These are phyloP conservation scores for Delonix regia DNA, from an alignment of 306 rosid species.

Conservation along the genomic window DNA sequence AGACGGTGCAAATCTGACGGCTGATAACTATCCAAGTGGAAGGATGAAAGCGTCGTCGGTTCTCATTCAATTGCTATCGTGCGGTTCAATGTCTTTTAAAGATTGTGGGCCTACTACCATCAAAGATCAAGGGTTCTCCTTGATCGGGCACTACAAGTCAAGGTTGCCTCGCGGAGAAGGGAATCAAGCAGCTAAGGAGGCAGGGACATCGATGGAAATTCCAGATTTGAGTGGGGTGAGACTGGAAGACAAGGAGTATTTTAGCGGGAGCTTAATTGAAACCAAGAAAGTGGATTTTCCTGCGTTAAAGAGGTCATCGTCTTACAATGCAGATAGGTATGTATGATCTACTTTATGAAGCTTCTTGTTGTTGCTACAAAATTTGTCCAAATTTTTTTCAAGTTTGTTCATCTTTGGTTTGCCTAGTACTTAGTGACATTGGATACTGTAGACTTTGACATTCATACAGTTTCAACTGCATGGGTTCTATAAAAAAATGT, in stretches of 20 bases:
- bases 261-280: slow-evolving; percentile 91
- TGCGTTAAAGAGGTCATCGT: slow-evolving; percentile 75
- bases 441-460: slow-evolving; percentile 46
- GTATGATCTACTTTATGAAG: neutral
- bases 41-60: slow-evolving; percentile 81
- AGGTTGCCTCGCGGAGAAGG: slow-evolving; percentile 62
- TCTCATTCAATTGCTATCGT: slow-evolving; percentile 75
- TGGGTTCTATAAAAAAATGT: slow-evolving; percentile 28
- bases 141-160: slow-evolving; percentile 65
- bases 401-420: slow-evolving; percentile 14
- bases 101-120: slow-evolving; percentile 55
- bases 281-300: slow-evolving; percentile 56
- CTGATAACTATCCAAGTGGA: slow-evolving; percentile 56
- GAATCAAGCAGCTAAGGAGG: slow-evolving; percentile 46
- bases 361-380: neutral
- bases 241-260: slow-evolving; percentile 90
- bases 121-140: slow-evolving; percentile 65
- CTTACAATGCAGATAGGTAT: slow-evolving; percentile 90
- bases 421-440: slow-evolving; percentile 36
- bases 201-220: slow-evolving; percentile 51
- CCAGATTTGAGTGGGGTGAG: slow-evolving; percentile 53
- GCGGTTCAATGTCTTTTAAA: slow-evolving; percentile 88
- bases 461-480: slow-evolving; percentile 34
- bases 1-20: slow-evolving; percentile 47
- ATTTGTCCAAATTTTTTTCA: neutral